Evolutionary conservation across 805 yeast genomes (phyloP).

Genomic region (Kodamaea neixiangensis): DNA sequence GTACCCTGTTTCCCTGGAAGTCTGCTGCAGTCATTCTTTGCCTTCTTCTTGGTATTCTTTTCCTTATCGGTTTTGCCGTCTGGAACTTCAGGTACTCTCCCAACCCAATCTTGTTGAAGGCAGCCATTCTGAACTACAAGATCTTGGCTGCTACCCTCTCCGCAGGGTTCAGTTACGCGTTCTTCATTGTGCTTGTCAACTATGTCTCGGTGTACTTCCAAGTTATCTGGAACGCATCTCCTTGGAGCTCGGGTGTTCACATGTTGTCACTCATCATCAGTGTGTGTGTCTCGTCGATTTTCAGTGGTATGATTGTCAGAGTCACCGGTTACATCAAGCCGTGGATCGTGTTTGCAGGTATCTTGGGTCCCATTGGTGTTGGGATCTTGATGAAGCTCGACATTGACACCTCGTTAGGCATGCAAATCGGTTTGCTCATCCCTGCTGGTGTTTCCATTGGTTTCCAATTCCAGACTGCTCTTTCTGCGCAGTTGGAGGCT

Average conservation of each 20-base stretch:
- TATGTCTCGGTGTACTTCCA: constrained; percentile 52
- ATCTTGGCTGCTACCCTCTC: constrained; percentile 17
- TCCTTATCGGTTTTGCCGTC: constrained; percentile 16
- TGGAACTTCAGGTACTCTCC: constrained; percentile 23
- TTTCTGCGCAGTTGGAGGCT: constrained; percentile 49
- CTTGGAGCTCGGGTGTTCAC: constrained; percentile 49
- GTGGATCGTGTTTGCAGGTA: constrained; percentile 35
- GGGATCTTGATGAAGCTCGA: constrained; percentile 47
- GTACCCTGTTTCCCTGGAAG: constrained; percentile 20
- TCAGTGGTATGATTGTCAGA: constrained; percentile 40
- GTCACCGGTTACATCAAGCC: constrained; percentile 45
- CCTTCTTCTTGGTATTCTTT: constrained; percentile 24
- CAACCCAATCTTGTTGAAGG: constrained; percentile 20
- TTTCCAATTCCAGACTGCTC: constrained; percentile 38
- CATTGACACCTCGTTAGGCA: constrained; percentile 34
- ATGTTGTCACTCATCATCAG: constrained; percentile 45
- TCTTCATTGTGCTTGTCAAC: constrained; percentile 20
- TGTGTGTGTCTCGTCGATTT: constrained; percentile 37
- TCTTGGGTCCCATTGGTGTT: constrained; percentile 41
- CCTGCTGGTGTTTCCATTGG: constrained; percentile 52
- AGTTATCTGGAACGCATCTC: constrained; percentile 40
- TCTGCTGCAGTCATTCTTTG: constrained; percentile 26
- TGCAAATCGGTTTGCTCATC: constrained; percentile 48
- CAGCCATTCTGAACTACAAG: constrained; percentile 16
- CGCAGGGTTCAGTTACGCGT: constrained; percentile 18